Evolutionary conservation across 2,329 filamentous ascomycete genomes (phyloP), one percentile per base, ranked within the genome.

Genomic region (Alternaria triticina): DNA sequence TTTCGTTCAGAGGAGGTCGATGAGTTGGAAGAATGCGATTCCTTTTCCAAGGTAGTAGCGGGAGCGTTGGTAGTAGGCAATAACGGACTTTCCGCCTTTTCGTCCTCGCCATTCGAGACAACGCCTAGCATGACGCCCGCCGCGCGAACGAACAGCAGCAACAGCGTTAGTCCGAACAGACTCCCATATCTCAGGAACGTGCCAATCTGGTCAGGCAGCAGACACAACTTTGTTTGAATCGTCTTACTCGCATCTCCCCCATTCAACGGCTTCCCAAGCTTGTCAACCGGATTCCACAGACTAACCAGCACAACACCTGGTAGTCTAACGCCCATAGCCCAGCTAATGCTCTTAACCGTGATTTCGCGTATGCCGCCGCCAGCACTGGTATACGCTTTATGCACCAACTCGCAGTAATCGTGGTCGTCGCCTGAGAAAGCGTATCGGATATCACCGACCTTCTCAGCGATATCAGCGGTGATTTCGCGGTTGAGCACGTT

Each of bases 351-450:
- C 82, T 99, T 99, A 72, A 98, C 94, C 0, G 96, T 99, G 68
- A 97, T 96, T 78, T 99, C 96, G 23, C 81, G 80, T 23, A 87
- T 83, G 6, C 82, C 83, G 52, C 84, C 85, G 30, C 90, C 87
- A 25, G 85, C 87, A 6, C 85, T 86, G 0, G 84, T 82, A 62
- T 90, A 88, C 17, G 88, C 85, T 3, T 89, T 88, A 79, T 99
- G 96, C 0, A 90, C 86, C 7, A 98, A 83, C 74, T 97, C 94
- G 81, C 96, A 99, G 82, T 98, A 97, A 82, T 99, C 96, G 82
- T 99, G 96, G 76, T 99, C 96, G 73, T 99, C 96, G 11, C 96
- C 96, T 0, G 94, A 97, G 76, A 98, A 99, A 46, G 94, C 91
- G 68, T 96, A 91, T 4, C 88, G 86, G 12, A 98, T 88, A 65